phyloP scores from a whole-genome alignment of 2,329 filamentous ascomycete genomes.

The Exophiala mesophila region DNA sequence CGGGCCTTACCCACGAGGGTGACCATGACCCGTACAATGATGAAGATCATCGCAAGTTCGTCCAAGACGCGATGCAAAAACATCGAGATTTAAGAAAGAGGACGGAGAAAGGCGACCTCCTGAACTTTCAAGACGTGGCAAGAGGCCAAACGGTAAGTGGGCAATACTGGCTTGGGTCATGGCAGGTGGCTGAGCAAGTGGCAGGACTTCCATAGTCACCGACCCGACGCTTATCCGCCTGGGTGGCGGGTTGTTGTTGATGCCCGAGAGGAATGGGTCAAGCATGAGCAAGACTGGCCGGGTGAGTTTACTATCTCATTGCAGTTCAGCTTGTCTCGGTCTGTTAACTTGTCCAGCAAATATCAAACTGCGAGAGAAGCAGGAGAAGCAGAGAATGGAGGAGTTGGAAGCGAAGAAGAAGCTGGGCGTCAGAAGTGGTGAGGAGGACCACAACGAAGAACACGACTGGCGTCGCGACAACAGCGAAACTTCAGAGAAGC shows the following conservation, averaged over 20 bases:
- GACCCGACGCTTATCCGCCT: constrained; percentile 41
- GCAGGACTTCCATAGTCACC: constrained; percentile 42
- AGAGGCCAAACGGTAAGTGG: constrained; percentile 26
- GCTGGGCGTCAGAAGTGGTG: constrained; percentile 20
- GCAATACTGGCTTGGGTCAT: too few relatives aligned
- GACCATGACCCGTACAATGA: constrained; percentile 27
- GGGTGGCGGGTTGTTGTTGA: constrained; percentile 50
- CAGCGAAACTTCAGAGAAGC: constrained; percentile 31
- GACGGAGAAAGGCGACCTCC: constrained; percentile 25
- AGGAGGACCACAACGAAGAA: constrained; percentile 21
- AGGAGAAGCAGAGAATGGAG: constrained; percentile 28
- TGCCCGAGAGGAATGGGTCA: constrained; percentile 47
- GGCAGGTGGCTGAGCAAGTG: background rate
- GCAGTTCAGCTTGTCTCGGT: too few relatives aligned
- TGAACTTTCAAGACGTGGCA: constrained; percentile 30
- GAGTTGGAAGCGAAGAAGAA: too few relatives aligned
- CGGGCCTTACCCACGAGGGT: constrained; percentile 37
- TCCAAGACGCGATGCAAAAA: constrained; percentile 28
- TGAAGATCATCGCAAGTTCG: constrained; percentile 24
- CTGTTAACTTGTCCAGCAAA: constrained; percentile 33
- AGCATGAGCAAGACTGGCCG: constrained; percentile 46
- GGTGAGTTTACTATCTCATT: constrained; percentile 15
- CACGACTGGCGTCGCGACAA: constrained; percentile 30
- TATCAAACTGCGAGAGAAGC: constrained; percentile 34
- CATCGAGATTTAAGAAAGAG: constrained; percentile 27